Conservation (phyloP, 768 basidiomycete genomes). For the Naganishia vishniacii region DNA sequence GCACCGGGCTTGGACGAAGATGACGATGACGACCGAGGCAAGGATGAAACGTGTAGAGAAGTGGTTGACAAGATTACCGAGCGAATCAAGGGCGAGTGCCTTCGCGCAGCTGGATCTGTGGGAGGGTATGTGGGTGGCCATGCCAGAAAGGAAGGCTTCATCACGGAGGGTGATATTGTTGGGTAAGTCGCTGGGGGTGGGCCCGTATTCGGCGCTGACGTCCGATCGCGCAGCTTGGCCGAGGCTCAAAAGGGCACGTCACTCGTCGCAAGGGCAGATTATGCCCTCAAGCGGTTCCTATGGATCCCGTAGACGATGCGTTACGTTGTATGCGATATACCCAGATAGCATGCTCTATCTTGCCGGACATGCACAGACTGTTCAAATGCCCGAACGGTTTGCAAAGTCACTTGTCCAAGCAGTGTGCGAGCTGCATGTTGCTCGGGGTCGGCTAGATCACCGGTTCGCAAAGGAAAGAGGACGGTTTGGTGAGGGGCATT, state of each 20-base stretch:
- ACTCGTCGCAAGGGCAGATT: conserved; percentile 86
- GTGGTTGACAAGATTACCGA: conserved; percentile 71
- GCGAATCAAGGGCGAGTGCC: conserved; percentile 63
- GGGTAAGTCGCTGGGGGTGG: conserved; percentile 54
- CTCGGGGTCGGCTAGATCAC: no score
- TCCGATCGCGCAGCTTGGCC: conserved; percentile 55
- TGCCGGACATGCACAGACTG: no score
- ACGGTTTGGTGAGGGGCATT: no score
- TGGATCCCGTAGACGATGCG: conserved; percentile 56
- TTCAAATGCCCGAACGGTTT: no score
- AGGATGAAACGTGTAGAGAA: conserved; percentile 61
- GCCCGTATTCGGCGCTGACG: conserved; percentile 22
- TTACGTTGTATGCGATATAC: not conserved
- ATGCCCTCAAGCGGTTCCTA: conserved; percentile 79
- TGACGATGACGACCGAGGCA: conserved; percentile 31
- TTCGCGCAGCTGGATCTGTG: conserved; percentile 51
- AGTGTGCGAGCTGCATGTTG: no score
- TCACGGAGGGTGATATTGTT: conserved; percentile 68
- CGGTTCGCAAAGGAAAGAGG: no score
- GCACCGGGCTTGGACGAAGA: conserved; percentile 29
- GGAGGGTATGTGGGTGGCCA: conserved; percentile 47
- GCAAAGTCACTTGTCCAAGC: no score
- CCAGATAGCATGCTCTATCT: not conserved
- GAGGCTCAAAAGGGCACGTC: conserved; percentile 82
- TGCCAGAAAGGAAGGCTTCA: conserved; percentile 51